Base-by-base conservation (phyloP, 306 rosid species). In the Abrus pulchellus region DNA sequence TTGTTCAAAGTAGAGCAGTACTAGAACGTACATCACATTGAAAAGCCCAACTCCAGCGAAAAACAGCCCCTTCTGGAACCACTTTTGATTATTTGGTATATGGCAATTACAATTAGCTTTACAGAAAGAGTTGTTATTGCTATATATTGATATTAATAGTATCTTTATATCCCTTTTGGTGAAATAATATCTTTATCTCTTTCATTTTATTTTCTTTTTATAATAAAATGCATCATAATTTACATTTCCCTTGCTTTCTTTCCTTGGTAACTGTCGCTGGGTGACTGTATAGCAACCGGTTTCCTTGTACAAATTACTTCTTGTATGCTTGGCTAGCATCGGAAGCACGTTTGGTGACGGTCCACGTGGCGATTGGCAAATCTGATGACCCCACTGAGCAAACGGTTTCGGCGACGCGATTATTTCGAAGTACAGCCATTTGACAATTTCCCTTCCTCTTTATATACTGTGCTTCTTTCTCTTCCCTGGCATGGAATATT, bases 331-430 rank as follows among this genome's bases (percentile, higher is more conserved):
- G 6, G 80, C 38, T 47, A 29, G 56, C 52, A 78, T 79, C 27
- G 20, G 52, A 49, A 73, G 47, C 75, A 32, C 75, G 68, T 52
- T 43, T 20, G 44, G 40, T 34, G 64, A 48, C 40, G 20, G 30
- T 55, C 45, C 82, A 68, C 68, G 43, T 49, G 48, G 48, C 66
- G 40, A 3, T 60, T 1, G 43, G 43, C 10, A 60, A 48, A 49
- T 44, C 1, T 2, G 20, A 14, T 38, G 34, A 28, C 1, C 14
- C 50, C 5, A 30, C 13, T 11, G 9, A 50, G 57, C 27, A 74
- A 72, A 54, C 79, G 28, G 72, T 72, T 82, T 75, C 76, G n/a
- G 72, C 45, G 63, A 82, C 73, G 65, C 87, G 89, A 83, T 83
- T 77, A 80, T 72, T 70, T 68, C 89, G 33, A 86, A 68, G 86